These are phyloP conservation scores for Symbiotaphrina buchneri DNA, from an alignment of 495 filamentous ascomycete species.

Conservation along the genomic window DNA sequence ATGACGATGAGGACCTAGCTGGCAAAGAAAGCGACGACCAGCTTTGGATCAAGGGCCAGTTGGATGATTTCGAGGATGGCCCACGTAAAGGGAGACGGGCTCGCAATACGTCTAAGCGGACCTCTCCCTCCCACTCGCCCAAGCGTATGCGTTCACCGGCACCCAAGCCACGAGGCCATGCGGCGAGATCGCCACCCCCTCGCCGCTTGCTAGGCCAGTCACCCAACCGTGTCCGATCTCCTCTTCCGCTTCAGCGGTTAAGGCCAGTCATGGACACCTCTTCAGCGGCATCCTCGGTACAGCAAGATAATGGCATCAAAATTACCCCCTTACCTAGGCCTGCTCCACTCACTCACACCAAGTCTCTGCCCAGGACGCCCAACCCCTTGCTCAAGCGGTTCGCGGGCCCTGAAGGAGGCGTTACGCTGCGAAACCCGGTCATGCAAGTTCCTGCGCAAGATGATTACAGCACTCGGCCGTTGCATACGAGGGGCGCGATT, in stretches of 20 bases:
- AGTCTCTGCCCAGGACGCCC: conserved; percentile 53
- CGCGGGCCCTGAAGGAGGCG: not conserved
- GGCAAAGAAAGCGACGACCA: conserved; percentile 31
- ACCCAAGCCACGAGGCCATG: conserved; percentile 11
- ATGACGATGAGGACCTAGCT: conserved; percentile 33
- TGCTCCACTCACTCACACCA: conserved; percentile 44
- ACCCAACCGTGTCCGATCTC: conserved; percentile 29
- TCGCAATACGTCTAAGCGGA: conserved; percentile 10
- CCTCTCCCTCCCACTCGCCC: conserved; percentile 23
- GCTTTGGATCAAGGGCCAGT: conserved; percentile 31
- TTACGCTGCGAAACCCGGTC: too few relatives aligned
- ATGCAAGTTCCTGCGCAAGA: not conserved
- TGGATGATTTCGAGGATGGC: conserved; percentile 25
- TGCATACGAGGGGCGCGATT: conserved; percentile 45
- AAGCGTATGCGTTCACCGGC: conserved; percentile 23
- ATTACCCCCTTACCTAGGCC: conserved; percentile 6
- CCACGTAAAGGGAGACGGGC: conserved; percentile 13
- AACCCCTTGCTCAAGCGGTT: conserved; percentile 38
- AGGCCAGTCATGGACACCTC: conserved; percentile 12
- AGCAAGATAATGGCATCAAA: conserved; percentile 13
- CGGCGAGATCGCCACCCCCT: conserved; percentile 32
- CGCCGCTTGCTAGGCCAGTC: conserved; percentile 42
- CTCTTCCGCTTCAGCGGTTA: conserved; percentile 25
- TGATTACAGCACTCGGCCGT: conserved; percentile 10
- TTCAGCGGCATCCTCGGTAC: conserved; percentile 8